A percentile compares a stretch with the other conserved stretches of the same genome.
These are phyloP conservation scores for Coleophoma cylindrospora DNA, from an alignment of 2,329 filamentous ascomycete genomes.

Conservation along the genomic window DNA sequence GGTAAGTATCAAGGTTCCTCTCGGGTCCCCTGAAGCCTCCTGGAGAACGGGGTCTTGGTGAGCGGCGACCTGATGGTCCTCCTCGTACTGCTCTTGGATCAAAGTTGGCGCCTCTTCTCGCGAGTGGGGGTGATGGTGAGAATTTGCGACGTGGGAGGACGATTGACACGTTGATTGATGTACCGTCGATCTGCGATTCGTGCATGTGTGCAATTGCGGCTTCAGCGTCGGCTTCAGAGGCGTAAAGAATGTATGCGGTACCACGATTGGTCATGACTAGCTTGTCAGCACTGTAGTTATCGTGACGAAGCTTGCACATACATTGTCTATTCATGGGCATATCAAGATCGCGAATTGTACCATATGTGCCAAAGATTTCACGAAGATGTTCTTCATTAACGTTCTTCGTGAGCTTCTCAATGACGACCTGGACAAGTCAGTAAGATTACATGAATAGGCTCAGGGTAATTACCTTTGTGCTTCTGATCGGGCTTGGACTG, in stretches of 20 bases:
- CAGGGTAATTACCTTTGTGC: constrained; percentile 43
- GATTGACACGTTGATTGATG: constrained; percentile 29
- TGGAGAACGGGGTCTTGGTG: constrained; percentile 17
- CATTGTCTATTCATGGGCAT: constrained; percentile 84
- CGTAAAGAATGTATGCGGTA: constrained; percentile 87
- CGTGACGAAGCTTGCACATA: constrained; percentile 36
- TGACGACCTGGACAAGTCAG: constrained; percentile 65
- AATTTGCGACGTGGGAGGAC: constrained; percentile 51
- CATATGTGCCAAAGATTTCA: constrained; percentile 90
- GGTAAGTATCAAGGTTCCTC: constrained; percentile 27
- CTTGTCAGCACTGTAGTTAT: constrained; percentile 14
- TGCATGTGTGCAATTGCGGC: constrained; percentile 94
- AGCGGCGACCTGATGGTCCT: constrained; percentile 18
- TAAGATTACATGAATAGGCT: constrained; percentile 1
- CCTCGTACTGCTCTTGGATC: constrained; percentile 39
- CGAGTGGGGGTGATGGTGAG: constrained; percentile 70
- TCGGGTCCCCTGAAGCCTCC: constrained; percentile 17
- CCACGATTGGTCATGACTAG: constrained; percentile 84
- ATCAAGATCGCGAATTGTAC: constrained; percentile 79
- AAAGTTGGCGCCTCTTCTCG: constrained; percentile 57
- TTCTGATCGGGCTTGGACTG: constrained; percentile 32
- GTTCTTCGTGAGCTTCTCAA: constrained; percentile 94
- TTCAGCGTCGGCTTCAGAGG: constrained; percentile 73
- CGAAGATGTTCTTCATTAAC: constrained; percentile 82
- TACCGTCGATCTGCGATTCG: constrained; percentile 64